Base-by-base conservation (phyloP, 441 rosid species). In the Euphorbia schlechtendalii region DNA sequence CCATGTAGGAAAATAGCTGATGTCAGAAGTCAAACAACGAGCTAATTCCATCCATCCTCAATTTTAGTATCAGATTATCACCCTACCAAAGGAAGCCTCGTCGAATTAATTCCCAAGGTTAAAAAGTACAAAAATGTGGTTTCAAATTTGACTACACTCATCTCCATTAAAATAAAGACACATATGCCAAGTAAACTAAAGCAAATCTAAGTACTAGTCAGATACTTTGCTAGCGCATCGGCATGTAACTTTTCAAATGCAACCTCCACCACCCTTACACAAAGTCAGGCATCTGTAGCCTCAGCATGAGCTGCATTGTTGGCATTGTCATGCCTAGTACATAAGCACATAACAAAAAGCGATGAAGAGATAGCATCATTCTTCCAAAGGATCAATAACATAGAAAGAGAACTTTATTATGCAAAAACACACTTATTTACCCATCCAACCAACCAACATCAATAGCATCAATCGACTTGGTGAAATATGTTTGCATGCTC, bases 1-100 rank as follows among this genome's bases (percentile, higher is more conserved):
- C 63, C 72, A 74, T 32, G 30, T 25, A 59, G 53, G 64, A 65
- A 69, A 65, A 56, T 38, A 64, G 11, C 40, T 68, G 30, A 61
- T 12, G 52, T 64, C 58, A 69, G 38, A 43, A 27, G 41, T 45
- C 25, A 36, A 60, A 13, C 10, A 49, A 0, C 10, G 45, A 41
- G 51, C 41, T 51, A 60, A 5, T 41, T n/a, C n/a, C n/a, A n/a
- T 18, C 21, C 46, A 14, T 22, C 22, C 48, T 52, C 32, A 20
- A 21, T 41, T 41, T 36, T 12, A 41, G 45, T 12, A 41, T 41
- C 45, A 41, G 45, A 41, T 3, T 41, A 41, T 7, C 45, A 41
- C 13, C 14, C 45, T 41, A 41, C 36, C 36, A 3, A 32, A 32
- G 4, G 7, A 32, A 32, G 36, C 3, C 36, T 46, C 7, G 21